Conservation (phyloP, 2,329 filamentous ascomycete genomes). For the Diplodia mutila region DNA sequence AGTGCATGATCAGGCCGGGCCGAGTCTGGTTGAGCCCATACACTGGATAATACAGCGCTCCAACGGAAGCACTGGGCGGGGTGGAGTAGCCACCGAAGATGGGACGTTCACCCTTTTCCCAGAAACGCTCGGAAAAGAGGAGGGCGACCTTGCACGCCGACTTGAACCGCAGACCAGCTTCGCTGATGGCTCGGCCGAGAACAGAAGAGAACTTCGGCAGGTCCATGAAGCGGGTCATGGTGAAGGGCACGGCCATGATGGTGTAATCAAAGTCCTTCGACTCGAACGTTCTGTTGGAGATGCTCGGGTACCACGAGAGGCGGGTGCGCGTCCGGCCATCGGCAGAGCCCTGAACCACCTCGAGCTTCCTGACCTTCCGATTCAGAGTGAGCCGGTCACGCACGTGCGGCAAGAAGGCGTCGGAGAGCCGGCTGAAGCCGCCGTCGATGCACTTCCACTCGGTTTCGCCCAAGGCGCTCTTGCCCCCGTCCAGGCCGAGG, state of each 20-base stretch:
- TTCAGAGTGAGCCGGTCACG: neutral
- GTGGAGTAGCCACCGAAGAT: conserved; percentile 14
- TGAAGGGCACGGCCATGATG: conserved; percentile 5
- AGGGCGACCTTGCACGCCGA: conserved; percentile 13
- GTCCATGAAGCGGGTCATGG: conserved; percentile 20
- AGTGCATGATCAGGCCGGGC: conserved; percentile 11
- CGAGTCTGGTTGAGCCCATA: conserved; percentile 1
- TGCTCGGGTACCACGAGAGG: conserved; percentile 5
- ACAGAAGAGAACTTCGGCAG: conserved; percentile 3
- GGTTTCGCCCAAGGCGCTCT: neutral
- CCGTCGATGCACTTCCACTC: conserved; percentile 19
- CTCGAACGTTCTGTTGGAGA: neutral
- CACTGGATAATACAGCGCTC: conserved; percentile 5
- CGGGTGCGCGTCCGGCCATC: neutral
- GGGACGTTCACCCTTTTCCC: neutral
- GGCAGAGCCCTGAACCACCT: neutral
- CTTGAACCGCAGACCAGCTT: conserved; percentile 13
- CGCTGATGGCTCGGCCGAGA: conserved; percentile 1
- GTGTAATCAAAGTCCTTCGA: conserved; percentile 12
- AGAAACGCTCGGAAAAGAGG: conserved; percentile 6
- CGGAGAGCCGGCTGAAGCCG: conserved; percentile 5
- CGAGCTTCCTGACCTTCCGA: conserved; percentile 3
- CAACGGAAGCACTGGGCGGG: neutral
- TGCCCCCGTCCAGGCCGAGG: neutral
- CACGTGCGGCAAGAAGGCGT: conserved; percentile 8